Evolutionary conservation across 768 basidiomycete species (phyloP), one percentile per base, ranked within the genome.

Genomic region (Leccinum barrowsii): DNA sequence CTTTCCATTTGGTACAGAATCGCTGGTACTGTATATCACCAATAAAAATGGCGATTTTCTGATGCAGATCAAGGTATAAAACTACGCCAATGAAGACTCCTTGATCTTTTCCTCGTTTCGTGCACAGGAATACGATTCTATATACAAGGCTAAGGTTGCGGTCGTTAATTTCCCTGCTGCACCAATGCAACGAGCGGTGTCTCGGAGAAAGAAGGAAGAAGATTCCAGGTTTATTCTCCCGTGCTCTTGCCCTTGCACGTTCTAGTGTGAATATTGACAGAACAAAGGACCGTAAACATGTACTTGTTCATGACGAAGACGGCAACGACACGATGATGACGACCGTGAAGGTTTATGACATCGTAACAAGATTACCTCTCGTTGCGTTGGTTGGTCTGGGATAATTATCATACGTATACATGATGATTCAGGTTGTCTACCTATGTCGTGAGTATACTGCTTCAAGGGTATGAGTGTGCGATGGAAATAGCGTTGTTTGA

Each of bases 11-110:
- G 67, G 92, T 94, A 4, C 92, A 94, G 72, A 94, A 94, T 63
- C 81, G 93, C 50, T 82, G 94, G 48, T 97, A 96, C 66, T 97
- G 94, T 72, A 94, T 95, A 61, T 92, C 91, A 1, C 94, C 93
- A 11, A 26, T 7, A 26, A 26, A 26, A 94, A 96, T 65, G 86
- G 88, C 17, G 94, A 92, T 3, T 96, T 96, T 74, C 71, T 95
- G 65, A 91, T 90, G 10, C 94, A 96, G 71, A 88, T 96, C 69
- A 95, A 96, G 82, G 91, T 89, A 57, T 26, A 76, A 35, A 13
- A 47, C 30, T 54, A 46, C 51, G 30, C 6, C 19, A 15, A 34
- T 40, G 53, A 28, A 19, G n/a, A 10, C 37, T 47, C 2, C 52
- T 50, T 52, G 40, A 61, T 40, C 35, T 37, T 52, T 15, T 58